phyloP scores from a whole-genome alignment of 768 basidiomycete species.

The Termitomyces heimii region DNA sequence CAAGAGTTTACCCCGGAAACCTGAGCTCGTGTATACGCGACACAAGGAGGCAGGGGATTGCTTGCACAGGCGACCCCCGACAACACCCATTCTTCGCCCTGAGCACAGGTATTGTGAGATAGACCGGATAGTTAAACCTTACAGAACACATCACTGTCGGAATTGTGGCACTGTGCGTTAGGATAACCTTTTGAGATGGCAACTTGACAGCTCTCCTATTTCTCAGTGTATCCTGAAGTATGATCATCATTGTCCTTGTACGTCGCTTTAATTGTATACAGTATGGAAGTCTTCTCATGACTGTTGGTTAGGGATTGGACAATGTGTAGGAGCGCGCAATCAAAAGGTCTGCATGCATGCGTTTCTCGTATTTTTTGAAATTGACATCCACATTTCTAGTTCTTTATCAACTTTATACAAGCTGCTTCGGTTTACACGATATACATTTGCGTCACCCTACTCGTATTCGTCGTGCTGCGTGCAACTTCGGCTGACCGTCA shows the following conservation, averaged over 20 bases:
- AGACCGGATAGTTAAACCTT: conserved; percentile 68
- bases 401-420: conserved; percentile 77
- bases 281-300: not conserved
- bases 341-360: conserved; percentile 53
- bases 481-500: conserved; percentile 16
- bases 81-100: conserved; percentile 43
- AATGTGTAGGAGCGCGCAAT: conserved; percentile 90
- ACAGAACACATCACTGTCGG: conserved; percentile 75
- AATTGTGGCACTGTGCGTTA: conserved; percentile 71
- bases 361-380: not conserved
- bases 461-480: conserved; percentile 43
- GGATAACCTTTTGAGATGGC: not conserved
- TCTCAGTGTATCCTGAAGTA: conserved; percentile 73
- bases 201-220: conserved; percentile 2
- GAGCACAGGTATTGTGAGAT: conserved; percentile 61
- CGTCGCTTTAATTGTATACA: conserved; percentile 19
- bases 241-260: conserved; percentile 90
- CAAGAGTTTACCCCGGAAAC: not conserved
- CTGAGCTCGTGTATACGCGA: not conserved
- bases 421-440: conserved; percentile 54
- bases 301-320: conserved; percentile 70
- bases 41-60: conserved; percentile 6
- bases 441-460: conserved; percentile 58
- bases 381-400: conserved; percentile 33
- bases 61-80: conserved; percentile 29